These are phyloP conservation scores for Coniferiporia sulphurascens DNA, from an alignment of 1,284 basidiomycete genomes.

Conservation along the genomic window DNA sequence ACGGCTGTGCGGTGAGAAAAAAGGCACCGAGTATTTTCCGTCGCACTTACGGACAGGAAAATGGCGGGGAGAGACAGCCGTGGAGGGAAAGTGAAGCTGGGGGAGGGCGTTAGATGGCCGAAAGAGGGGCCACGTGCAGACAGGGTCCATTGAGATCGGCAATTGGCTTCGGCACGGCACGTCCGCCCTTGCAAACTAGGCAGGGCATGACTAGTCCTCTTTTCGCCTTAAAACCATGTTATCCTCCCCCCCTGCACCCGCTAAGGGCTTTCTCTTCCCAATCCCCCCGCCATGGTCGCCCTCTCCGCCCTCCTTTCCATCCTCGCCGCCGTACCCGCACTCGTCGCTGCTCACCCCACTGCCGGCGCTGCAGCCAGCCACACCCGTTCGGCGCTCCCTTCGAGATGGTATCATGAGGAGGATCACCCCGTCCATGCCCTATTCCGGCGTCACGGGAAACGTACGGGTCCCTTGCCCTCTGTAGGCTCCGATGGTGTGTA, in stretches of 20 bases:
- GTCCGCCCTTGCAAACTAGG: too few relatives aligned
- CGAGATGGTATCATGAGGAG: slow-evolving; percentile 26
- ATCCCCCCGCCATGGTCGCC: slow-evolving; percentile 24
- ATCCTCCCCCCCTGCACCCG: slow-evolving; percentile 27
- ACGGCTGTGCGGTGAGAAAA: too few relatives aligned
- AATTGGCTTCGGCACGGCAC: too few relatives aligned
- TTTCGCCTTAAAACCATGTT: slow-evolving; percentile 19
- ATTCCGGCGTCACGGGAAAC: slow-evolving; percentile 21
- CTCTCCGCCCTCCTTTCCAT: slow-evolving; percentile 33
- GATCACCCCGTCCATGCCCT: slow-evolving; percentile 26
- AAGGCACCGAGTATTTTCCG: too few relatives aligned
- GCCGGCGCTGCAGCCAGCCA: slow-evolving; percentile 12
- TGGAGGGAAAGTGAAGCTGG: too few relatives aligned
- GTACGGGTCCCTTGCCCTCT: slow-evolving; percentile 46
- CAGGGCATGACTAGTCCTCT: background rate
- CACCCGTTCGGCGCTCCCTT: slow-evolving; percentile 14
- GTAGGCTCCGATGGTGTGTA: background rate
- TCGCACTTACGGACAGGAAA: too few relatives aligned
- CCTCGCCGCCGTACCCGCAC: slow-evolving; percentile 33
- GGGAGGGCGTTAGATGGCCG: too few relatives aligned
- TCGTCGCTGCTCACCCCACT: slow-evolving; percentile 17
- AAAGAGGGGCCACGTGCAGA: too few relatives aligned
- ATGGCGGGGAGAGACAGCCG: too few relatives aligned
- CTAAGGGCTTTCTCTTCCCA: background rate
- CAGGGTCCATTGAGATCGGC: too few relatives aligned